Percentiles rank a stretch among this genome's conserved stretches.
These are phyloP conservation scores for Ilyonectria robusta DNA, from an alignment of 2,329 filamentous ascomycete species.

Conservation along the genomic window DNA sequence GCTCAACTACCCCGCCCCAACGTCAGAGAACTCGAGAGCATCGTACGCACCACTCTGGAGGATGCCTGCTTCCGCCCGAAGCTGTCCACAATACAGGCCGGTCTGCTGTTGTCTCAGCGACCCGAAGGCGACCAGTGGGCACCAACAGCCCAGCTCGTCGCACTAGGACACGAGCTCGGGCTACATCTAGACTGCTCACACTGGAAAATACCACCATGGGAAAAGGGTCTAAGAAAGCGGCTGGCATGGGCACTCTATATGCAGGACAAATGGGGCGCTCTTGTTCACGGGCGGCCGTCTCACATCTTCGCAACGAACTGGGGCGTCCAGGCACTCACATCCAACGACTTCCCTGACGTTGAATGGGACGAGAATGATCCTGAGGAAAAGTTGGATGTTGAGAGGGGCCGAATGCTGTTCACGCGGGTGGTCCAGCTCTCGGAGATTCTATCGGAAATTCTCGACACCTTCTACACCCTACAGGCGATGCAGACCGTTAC, in stretches of 20 bases:
- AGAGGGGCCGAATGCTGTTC: conserved; percentile 79
- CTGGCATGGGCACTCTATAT: conserved; percentile 94
- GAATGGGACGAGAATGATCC: conserved; percentile 74
- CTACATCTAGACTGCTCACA: conserved; percentile 88
- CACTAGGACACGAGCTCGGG: conserved; percentile 88
- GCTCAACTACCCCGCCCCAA: conserved; percentile 77
- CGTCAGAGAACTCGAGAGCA: conserved; percentile 78
- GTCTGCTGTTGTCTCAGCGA: conserved; percentile 80
- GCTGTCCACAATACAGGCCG: conserved; percentile 84
- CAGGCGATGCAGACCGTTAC: conserved; percentile 79
- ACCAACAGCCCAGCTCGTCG: conserved; percentile 88
- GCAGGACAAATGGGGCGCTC: conserved; percentile 92
- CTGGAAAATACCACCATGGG: conserved; percentile 92
- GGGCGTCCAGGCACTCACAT: conserved; percentile 78
- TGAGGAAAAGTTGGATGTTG: conserved; percentile 75
- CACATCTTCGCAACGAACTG: conserved; percentile 80
- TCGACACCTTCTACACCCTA: conserved; percentile 87
- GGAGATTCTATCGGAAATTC: conserved; percentile 82
- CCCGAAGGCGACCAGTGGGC: conserved; percentile 87
- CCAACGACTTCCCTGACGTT: conserved; percentile 80
- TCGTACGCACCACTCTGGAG: conserved; percentile 80
- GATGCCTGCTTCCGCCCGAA: conserved; percentile 88
- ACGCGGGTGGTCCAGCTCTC: conserved; percentile 83
- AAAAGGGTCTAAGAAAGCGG: conserved; percentile 86
- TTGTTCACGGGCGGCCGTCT: conserved; percentile 88